Evolutionary conservation across 345 rosid genomes (phyloP), one percentile per base, ranked within the genome.

Genomic region (Arabidopsis thaliana): DNA sequence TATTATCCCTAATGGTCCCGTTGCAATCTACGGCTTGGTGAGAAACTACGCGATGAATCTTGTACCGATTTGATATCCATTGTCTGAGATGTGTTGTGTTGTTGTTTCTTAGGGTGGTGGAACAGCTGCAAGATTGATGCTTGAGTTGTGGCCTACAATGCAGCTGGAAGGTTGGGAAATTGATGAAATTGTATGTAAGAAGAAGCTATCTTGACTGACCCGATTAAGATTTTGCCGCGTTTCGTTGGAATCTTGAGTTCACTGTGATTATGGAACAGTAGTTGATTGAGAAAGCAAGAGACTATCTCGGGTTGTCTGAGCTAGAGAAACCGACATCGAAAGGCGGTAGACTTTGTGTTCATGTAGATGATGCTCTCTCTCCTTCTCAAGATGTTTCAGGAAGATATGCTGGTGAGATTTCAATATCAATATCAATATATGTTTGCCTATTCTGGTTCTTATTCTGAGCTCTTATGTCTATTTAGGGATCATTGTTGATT

Each of bases 101-200:
- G 49, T 24, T 73, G 70, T 75, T 25, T 38, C 74, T 20, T 52
- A 87, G 93, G 98, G 94, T 36, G 98, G 93, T 70, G 98, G 98
- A 75, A 93, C 98, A 16, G 91, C 91, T 65, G 98, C 96, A 32
- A 91, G 85, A 74, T 67, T 91, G 84, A 87, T 91, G 84, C 98
- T 91, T 77, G 81, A 85, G 28, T 63, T 81, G 30, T 91, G 93
- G 96, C 97, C 98, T 77, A 84, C 88, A 5, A 42, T 86, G 76
- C 77, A 81, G 79, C 84, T 93, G 77, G 84, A 91, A 72, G 97
- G 97, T 45, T 91, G 86, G 88, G 93, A 88, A 80, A 88, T 88
- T 75, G 96, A 88, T 77, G 82, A 73, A 25, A 88, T 87, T 78
- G 93, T 90, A 82, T 78, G 91, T 50, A 36, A 72, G n/a, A 36